Base-by-base conservation (phyloP, 768 basidiomycete species). In the Mycena belliarum region DNA sequence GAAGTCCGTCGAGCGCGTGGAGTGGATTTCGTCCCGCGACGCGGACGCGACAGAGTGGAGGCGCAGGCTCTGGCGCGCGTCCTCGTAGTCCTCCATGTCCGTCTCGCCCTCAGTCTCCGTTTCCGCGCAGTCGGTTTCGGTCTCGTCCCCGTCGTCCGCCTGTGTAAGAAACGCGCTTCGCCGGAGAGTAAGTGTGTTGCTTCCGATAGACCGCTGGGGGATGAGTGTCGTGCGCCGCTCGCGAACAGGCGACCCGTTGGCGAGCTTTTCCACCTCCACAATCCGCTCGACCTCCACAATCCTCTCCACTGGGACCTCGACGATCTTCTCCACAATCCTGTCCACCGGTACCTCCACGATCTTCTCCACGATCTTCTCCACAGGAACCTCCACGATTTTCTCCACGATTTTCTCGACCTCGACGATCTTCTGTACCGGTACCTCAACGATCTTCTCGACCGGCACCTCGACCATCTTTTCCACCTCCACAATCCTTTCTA, bases 21-120 rank as follows among this genome's bases (percentile, higher is more conserved):
- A 63, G 25, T 60, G 58, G 58, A 54, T 48, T 32, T 60, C 58
- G 32, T 48, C 53, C 14, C 52, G 46, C 20, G 56, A 50, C 28
- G n/a, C n/a, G n/a, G n/a, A n/a, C n/a, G n/a, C n/a, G n/a, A n/a
- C n/a, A n/a, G n/a, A n/a, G n/a, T 51, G 16, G 60, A 55, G 32
- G 63, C 52, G 16, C 38, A 80, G 75, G 60, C 79, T 92, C 68
- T 87, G 85, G 43, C 86, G 76, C 2, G 93, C 95, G 69, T 95
- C 93, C 1, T 87, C 78, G 65, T 90, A 93, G 57, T 92, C 85
- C 18, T 86, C 89, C 32, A 68, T 71, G 41, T 87, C 86, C 3
- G 84, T 85, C 59, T 86, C 61, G 35, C 42, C 43, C 32, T 63
- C 86, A 0, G 81, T 80, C 54, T 90, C 89, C 29, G 29, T 32